Conservation (phyloP, 116 monocot species). For the Zostera marina region DNA sequence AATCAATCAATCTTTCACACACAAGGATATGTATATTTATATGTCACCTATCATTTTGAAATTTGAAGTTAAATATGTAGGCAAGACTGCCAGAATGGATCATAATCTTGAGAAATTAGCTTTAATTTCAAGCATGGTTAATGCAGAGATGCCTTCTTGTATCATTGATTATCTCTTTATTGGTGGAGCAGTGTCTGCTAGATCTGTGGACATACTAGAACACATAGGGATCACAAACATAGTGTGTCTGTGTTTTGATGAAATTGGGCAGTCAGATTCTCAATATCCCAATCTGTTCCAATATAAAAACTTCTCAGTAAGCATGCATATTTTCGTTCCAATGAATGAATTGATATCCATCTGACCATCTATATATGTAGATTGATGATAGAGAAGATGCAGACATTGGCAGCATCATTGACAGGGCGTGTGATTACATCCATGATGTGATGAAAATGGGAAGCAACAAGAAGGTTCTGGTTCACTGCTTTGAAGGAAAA, state of each 20-base stretch:
- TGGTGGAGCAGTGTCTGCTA: slow-evolving; percentile 83
- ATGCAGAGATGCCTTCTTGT: slow-evolving; percentile 66
- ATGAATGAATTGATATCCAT: slow-evolving; percentile 42
- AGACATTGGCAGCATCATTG: slow-evolving; percentile 85
- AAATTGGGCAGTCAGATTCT: slow-evolving; percentile 91
- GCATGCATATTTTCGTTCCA: slow-evolving; percentile 81
- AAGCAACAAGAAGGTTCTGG: slow-evolving; percentile 35
- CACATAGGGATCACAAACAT: slow-evolving; percentile 83
- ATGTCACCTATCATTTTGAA: too few relatives aligned
- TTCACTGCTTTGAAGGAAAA: slow-evolving; percentile 73
- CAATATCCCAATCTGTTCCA: slow-evolving; percentile 70
- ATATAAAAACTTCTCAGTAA: slow-evolving; percentile 66
- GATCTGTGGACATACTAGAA: slow-evolving; percentile 61
- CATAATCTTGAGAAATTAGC: slow-evolving; percentile 88
- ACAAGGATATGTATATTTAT: too few relatives aligned
- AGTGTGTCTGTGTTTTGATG: slow-evolving; percentile 82
- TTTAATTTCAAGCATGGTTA: slow-evolving; percentile 74
- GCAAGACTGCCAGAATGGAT: slow-evolving; percentile 81
- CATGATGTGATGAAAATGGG: slow-evolving; percentile 39
- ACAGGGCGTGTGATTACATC: slow-evolving; percentile 64
- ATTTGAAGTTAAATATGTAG: slow-evolving; percentile 18
- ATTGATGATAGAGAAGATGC: slow-evolving; percentile 72
- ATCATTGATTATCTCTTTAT: slow-evolving; percentile 61
- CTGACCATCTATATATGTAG: slow-evolving; percentile 24
- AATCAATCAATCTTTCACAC: too few relatives aligned